Evolutionary conservation across 225 moss, liverwort and hornwort genomes (phyloP).

Genomic region (Pseudoscleropodium purum): DNA sequence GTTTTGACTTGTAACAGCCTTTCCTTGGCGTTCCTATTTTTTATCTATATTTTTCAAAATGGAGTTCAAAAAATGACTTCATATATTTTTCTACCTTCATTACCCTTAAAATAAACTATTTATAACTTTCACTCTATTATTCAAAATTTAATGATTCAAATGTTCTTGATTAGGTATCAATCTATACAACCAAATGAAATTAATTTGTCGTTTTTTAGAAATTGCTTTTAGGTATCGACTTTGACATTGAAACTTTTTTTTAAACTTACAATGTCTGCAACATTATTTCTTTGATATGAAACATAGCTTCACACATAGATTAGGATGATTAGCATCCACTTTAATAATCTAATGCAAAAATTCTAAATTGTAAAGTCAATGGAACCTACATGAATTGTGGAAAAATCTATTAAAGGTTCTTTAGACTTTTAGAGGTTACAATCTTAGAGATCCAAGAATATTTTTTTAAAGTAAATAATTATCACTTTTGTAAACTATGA

Average conservation of each 20-base stretch:
- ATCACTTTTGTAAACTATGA: not conserved
- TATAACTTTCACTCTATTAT: not conserved
- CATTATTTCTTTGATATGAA: not conserved
- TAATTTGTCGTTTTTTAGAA: accelerated
- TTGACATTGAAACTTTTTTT: not conserved
- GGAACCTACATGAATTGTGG: accelerated
- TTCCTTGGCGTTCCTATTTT: not conserved
- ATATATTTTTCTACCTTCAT: not conserved
- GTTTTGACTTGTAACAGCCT: not conserved
- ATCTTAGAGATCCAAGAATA: not conserved
- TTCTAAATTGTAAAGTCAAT: too few relatives aligned
- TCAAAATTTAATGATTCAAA: not conserved
- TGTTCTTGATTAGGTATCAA: too few relatives aligned
- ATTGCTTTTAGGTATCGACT: accelerated
- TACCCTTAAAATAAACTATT: not conserved
- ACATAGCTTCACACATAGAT: not conserved
- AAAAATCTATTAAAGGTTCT: too few relatives aligned
- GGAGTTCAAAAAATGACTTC: accelerated
- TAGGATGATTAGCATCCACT: not conserved
- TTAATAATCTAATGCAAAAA: too few relatives aligned
- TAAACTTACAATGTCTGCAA: not conserved
- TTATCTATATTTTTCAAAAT: not conserved
- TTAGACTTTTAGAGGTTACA: not conserved
- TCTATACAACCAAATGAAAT: not conserved
- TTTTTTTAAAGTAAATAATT: not conserved